Evolutionary conservation across 352 stramenopile species (phyloP).

Genomic region (Globisporangium splendens): DNA sequence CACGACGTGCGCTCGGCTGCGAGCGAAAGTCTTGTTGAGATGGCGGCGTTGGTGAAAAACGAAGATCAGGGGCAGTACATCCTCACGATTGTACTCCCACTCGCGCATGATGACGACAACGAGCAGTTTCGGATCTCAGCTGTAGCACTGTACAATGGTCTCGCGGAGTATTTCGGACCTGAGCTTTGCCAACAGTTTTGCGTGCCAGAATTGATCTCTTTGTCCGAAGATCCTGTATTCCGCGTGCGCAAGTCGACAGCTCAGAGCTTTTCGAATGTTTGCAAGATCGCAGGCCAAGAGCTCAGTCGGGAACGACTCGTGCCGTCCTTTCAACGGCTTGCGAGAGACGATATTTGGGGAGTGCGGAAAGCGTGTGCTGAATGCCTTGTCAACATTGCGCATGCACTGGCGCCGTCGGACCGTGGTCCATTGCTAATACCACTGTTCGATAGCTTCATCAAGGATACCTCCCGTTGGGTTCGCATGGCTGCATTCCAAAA

Average conservation of each 20-base stretch:
- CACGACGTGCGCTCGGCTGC: conserved; percentile 86
- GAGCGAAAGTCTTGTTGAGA: conserved; percentile 84
- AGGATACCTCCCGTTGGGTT: conserved; percentile 91
- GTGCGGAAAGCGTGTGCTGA: conserved; percentile 92
- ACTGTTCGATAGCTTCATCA: conserved; percentile 86
- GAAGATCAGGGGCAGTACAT: conserved; percentile 90
- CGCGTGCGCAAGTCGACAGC: conserved; percentile 90
- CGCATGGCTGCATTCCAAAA: conserved; percentile 93
- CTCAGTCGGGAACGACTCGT: conserved; percentile 85
- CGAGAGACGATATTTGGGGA: conserved; percentile 93
- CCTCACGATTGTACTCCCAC: conserved; percentile 90
- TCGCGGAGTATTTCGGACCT: conserved; percentile 81
- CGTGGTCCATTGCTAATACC: conserved; percentile 83
- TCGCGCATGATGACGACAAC: conserved; percentile 90
- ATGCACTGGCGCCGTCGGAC: conserved; percentile 70
- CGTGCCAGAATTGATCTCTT: conserved; percentile 89
- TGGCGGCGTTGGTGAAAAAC: conserved; percentile 76
- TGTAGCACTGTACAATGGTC: conserved; percentile 89
- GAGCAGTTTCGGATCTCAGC: conserved; percentile 93
- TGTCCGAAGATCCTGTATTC: conserved; percentile 91
- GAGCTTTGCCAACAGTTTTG: conserved; percentile 93
- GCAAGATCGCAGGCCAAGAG: conserved; percentile 71
- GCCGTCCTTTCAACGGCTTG: conserved; percentile 87
- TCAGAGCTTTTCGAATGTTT: conserved; percentile 89
- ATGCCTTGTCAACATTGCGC: conserved; percentile 84